A percentile compares a stretch with the other conserved stretches of the same genome.
phyloP scores from a whole-genome alignment of 352 stramenopile species.

The Phytophthora podocarpi region DNA sequence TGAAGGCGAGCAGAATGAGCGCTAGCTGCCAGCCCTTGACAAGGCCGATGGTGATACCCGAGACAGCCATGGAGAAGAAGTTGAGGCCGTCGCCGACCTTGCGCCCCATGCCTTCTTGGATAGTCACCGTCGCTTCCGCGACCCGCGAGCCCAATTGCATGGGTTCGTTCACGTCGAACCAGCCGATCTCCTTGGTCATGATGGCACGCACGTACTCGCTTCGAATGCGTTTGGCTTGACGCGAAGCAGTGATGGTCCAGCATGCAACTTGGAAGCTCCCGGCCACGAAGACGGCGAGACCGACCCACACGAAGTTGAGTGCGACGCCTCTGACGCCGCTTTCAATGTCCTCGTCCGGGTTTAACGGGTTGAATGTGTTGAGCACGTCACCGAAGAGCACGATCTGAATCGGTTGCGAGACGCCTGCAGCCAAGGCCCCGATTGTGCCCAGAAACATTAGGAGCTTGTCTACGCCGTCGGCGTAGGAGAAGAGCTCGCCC shows the following conservation, averaged over 20 bases:
- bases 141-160: slow-evolving; percentile 61
- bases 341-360: slow-evolving; percentile 28
- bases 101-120: slow-evolving; percentile 69
- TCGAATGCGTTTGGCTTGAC: slow-evolving; percentile 65
- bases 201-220: slow-evolving; percentile 60
- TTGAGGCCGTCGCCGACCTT: slow-evolving; percentile 63
- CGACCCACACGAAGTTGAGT: slow-evolving; percentile 61
- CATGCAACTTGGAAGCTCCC: slow-evolving; percentile 62
- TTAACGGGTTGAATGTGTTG: slow-evolving; percentile 68
- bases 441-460: slow-evolving; percentile 64
- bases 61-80: slow-evolving; percentile 67
- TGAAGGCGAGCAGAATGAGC: slow-evolving; percentile 66
- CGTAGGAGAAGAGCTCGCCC: slow-evolving; percentile 55
- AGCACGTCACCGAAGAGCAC: slow-evolving; percentile 75
- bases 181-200: slow-evolving; percentile 67
- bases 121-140: slow-evolving; percentile 56
- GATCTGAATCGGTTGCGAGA: slow-evolving; percentile 71
- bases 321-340: slow-evolving; percentile 40
- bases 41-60: slow-evolving; percentile 67
- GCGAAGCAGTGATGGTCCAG: slow-evolving; percentile 67
- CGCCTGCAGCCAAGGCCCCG: slow-evolving; percentile 42
- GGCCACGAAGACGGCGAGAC: slow-evolving; percentile 54
- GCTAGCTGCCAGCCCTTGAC: slow-evolving; percentile 70
- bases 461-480: slow-evolving; percentile 54
- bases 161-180: slow-evolving; percentile 72